Base-by-base conservation (phyloP, 345 rosid genomes). In the Syzygium jambos region DNA sequence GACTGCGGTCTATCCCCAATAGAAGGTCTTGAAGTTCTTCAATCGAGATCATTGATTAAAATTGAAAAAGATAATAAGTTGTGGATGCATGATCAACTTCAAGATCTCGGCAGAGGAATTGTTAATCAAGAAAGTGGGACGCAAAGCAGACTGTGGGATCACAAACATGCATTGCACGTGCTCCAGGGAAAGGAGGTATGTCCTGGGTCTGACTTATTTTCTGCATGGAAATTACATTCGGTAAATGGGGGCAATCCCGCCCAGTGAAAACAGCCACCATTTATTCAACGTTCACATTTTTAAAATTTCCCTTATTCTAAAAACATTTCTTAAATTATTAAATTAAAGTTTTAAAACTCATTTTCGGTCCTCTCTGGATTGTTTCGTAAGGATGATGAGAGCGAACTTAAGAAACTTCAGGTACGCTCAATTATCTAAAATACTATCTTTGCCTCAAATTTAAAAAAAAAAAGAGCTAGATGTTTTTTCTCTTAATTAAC, bases 21-120 rank as follows among this genome's bases (percentile, higher is more conserved):
- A 14, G 30, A 52, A n/a, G 17, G 85, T 52, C 34, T 86, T 11
- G 84, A 52, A 52, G 29, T 19, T 12, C 88, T 86, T 56, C n/a
- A 30, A 0, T 38, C 3, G 11, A 25, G 22, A 51, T 78, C 88
- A 4, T 51, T 86, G 57, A 51, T 86, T 3, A 86, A 77, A 65
- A 77, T 51, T 7, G 41, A 68, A 34, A 29, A 78, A 21, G 43
- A 51, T 34, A 29, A 68, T n/a, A 56, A 77, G 85, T 7, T 86
- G 43, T 13, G 51, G 51, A 86, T 86, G 84, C 88, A 86, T 0
- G 49, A 73, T 4, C 88, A 51, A 13, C 51, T 78, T 3, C 38
- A 61, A 86, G 85, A 86, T 78, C 88, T 86, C 4, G 88, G 88
- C 2, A 68, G 85, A 61, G 5, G 38, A 78, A 86, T 86, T 78